Percentiles rank a stretch among this genome's conserved stretches.
Evolutionary conservation across 2,329 filamentous ascomycete genomes (phyloP).

Genomic region (Huntiella bhutanensis): DNA sequence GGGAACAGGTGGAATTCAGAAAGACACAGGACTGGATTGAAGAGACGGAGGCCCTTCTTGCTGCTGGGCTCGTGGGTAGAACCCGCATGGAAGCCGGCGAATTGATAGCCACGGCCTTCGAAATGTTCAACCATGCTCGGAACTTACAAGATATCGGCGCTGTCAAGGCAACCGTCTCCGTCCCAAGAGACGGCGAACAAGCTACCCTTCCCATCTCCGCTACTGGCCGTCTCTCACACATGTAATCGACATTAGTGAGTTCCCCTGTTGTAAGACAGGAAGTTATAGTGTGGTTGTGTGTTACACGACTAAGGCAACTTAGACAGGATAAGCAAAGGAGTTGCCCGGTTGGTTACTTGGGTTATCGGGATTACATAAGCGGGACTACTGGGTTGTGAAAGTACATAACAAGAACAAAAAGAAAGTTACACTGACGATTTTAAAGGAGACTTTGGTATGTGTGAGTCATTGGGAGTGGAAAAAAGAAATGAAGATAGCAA

Average conservation of each 20-base stretch:
- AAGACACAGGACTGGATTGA: conserved; percentile 34
- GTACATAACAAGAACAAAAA: no score
- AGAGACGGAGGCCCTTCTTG: conserved; percentile 28
- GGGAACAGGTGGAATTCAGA: conserved; percentile 27
- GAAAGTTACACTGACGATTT: no score
- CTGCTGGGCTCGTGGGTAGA: conserved; percentile 23
- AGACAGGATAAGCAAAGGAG: no score
- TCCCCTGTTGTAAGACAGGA: no score
- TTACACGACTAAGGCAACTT: no score
- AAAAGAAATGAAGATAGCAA: conserved; percentile 4
- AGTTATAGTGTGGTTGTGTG: no score
- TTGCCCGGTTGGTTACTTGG: no score
- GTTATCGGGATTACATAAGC: no score
- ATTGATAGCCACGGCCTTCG: conserved; percentile 24
- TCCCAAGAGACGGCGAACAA: neutral
- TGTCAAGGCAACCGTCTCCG: neutral
- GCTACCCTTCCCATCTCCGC: neutral
- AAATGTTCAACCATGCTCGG: conserved; percentile 24
- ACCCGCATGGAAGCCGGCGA: conserved; percentile 24
- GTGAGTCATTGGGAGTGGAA: neutral
- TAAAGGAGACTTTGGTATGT: no score
- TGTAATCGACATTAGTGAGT: no score
- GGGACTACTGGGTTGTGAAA: no score
- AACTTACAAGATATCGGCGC: conserved; percentile 6
- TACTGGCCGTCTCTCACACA: no score